phyloP scores from a whole-genome alignment of 2,329 filamentous ascomycete species.

The Monilinia polystroma region DNA sequence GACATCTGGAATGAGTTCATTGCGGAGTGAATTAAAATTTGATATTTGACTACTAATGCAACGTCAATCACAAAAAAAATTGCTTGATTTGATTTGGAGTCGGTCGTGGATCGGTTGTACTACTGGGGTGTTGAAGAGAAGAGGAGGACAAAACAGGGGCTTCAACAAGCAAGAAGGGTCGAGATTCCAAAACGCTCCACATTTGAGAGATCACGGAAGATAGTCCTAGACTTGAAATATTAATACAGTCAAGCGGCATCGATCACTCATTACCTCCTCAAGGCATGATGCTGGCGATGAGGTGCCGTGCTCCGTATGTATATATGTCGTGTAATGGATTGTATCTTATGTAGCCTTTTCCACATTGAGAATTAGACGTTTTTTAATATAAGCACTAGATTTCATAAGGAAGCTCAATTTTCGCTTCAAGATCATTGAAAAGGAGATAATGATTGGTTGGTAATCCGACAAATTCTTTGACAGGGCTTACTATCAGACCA shows the following conservation, averaged over 20 bases:
- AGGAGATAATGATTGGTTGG: neutral
- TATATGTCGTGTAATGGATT: neutral
- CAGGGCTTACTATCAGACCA: neutral
- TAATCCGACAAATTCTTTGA: neutral
- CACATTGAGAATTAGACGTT: neutral
- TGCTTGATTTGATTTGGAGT: conserved; percentile 2
- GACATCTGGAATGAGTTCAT: neutral
- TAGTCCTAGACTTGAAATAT: neutral
- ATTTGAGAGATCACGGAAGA: conserved; percentile 3
- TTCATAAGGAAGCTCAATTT: neutral
- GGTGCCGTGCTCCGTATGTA: conserved; percentile 12
- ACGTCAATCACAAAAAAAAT: conserved; percentile 10
- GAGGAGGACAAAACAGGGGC: conserved; percentile 3
- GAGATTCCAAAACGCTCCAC: neutral
- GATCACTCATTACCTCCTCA: neutral
- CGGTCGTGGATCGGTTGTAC: neutral
- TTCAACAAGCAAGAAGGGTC: neutral
- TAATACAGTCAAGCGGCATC: neutral
- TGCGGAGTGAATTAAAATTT: conserved; percentile 1
- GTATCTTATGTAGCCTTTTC: neutral
- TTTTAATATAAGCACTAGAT: conserved; percentile 14
- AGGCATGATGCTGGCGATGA: neutral
- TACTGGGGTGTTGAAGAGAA: conserved; percentile 2
- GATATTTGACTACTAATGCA: conserved; percentile 16
- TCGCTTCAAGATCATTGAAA: conserved; percentile 6